Conservation (phyloP, 164 flowering plant genomes). For the Paratinospora sagittata region DNA sequence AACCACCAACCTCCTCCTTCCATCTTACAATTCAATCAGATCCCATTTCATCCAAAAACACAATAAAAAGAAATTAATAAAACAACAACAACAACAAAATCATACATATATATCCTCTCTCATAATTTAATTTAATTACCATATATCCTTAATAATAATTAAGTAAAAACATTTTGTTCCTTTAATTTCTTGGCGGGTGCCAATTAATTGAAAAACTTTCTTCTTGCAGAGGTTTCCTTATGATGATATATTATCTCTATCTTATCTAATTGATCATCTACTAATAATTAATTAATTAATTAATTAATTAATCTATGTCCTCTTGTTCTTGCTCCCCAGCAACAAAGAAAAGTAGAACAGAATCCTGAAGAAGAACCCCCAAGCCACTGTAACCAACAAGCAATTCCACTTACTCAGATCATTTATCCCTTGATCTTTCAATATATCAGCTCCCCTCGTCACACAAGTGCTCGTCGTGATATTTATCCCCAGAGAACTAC, state of each 20-base stretch:
- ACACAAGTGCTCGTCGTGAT: conserved; percentile 50
- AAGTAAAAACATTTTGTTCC: too few species aligned
- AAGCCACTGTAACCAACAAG: conserved; percentile 58
- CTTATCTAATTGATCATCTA: too few species aligned
- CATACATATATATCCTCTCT: too few species aligned
- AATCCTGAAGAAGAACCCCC: conserved; percentile 73
- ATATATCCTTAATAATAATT: too few species aligned
- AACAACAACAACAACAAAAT: background rate
- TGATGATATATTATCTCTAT: too few species aligned
- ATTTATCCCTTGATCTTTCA: conserved; percentile 53
- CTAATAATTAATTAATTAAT: too few species aligned
- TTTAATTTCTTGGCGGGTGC: too few species aligned
- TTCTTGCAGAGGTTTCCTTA: too few species aligned
- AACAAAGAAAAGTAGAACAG: conserved; percentile 62
- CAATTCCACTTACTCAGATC: conserved; percentile 72
- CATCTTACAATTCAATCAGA: background rate
- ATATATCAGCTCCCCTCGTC: conserved; percentile 49
- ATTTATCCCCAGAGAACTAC: conserved; percentile 41
- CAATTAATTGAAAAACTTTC: too few species aligned
- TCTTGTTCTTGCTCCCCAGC: conserved; percentile 74
- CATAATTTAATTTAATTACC: too few species aligned
- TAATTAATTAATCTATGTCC: conserved; percentile 28
- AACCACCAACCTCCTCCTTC: background rate
- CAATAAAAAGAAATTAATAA: too few species aligned
- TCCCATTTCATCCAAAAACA: too few species aligned